Conservation (phyloP, 352 stramenopile genomes). For the Globisporangium viniferum region DNA sequence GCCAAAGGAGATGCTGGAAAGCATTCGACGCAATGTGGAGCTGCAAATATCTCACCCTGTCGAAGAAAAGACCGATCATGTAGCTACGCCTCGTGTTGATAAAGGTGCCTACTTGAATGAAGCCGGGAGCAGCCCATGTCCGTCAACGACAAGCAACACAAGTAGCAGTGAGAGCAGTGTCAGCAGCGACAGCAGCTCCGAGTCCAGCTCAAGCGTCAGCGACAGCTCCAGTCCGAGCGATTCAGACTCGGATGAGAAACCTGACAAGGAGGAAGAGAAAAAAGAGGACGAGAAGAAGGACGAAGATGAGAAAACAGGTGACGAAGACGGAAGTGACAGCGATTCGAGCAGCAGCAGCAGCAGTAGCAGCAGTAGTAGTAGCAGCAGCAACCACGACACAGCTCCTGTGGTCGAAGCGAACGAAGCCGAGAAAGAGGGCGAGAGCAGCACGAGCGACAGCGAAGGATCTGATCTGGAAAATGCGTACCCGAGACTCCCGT, state of each 20-base stretch:
- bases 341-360: slow-evolving; percentile 36
- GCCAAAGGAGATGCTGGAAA: slow-evolving; percentile 13
- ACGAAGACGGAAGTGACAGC: slow-evolving; percentile 26
- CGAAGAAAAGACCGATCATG: not conserved
- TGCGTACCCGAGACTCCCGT: slow-evolving; percentile 54
- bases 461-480: slow-evolving; percentile 61
- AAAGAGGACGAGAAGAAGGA: slow-evolving; percentile 12
- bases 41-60: not conserved
- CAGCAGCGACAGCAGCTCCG: slow-evolving; percentile 26
- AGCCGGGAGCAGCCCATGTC: slow-evolving; percentile 35
- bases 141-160: slow-evolving; percentile 31
- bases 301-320: slow-evolving; percentile 10
- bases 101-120: slow-evolving; percentile 16
- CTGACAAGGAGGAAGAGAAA: not conserved
- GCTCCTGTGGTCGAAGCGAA: slow-evolving; percentile 6
- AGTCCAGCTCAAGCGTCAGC: slow-evolving; percentile 19
- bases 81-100: not conserved
- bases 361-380: slow-evolving; percentile 16
- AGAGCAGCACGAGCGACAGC: slow-evolving; percentile 45
- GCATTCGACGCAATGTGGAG: slow-evolving; percentile 1
- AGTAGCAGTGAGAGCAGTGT: slow-evolving; percentile 28
- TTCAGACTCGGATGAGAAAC: slow-evolving; percentile 17
- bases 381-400: slow-evolving; percentile 6
- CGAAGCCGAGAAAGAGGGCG: slow-evolving; percentile 21
- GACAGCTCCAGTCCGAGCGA: slow-evolving; percentile 19